Evolutionary conservation across 768 basidiomycete genomes (phyloP), one percentile per base, ranked within the genome.

Genomic region (Suillus occidentalis): DNA sequence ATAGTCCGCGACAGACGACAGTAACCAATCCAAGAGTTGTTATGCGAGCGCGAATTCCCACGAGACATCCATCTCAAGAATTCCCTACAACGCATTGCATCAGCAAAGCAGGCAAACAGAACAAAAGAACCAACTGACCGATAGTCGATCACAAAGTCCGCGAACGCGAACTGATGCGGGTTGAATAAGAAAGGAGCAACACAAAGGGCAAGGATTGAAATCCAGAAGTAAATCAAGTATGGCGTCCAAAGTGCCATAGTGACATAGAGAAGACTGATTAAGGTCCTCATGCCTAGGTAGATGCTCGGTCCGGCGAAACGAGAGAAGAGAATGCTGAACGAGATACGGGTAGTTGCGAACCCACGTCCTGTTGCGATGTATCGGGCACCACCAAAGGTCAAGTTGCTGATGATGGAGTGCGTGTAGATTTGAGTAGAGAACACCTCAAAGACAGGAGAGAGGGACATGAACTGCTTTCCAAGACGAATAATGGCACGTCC

Each of bases 311-410:
- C 97, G 31, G 97, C 97, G 77, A 99, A 99, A 57, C 97, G 94
- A 67, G 97, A 98, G 81, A 95, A 97, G 20, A 99, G 81, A 72
- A 96, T 96, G 75, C 87, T 91, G 83, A 99, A 99, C 66, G 91
- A 91, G 66, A 97, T 94, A 62, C 97, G 85, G 25, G 94, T 92
- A 6, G 97, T 99, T 34, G 97, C 97, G 73, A 99, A 99, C 47
- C 97, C 97, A 85, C 97, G 93, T 57, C 97, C 97, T 28, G 97
- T 99, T 18, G 97, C 95, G 69, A 99, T 99, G 79, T 99, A 99
- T 60, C 97, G 88, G 53, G 97, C 97, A 58, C 97, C 97, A 78
- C 97, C 97, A 66, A 97, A 98, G 6, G 94, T 97, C 80, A 99
- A 80, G 78, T 99, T 97, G 78, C 89, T 97, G 67, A 97, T 82